These are phyloP conservation scores for Ceratocystiopsis sp. DNA, from an alignment of 2,329 filamentous ascomycete species.

Conservation along the genomic window DNA sequence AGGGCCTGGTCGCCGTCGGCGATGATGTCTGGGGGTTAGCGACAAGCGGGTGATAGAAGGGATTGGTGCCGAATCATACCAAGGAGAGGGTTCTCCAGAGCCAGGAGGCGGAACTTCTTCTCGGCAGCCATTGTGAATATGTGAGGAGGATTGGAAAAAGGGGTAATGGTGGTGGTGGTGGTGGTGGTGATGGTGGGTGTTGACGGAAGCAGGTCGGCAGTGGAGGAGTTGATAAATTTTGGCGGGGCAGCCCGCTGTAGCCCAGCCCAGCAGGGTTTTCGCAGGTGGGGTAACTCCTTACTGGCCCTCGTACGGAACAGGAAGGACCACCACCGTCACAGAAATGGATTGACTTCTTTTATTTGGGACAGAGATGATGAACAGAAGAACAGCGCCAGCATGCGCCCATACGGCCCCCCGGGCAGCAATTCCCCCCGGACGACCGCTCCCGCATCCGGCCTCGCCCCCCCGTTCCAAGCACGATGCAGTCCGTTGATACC, in stretches of 20 bases:
- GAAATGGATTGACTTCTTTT: too few relatives aligned
- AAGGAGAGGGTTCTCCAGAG: conserved; percentile 92
- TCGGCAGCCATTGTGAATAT: conserved; percentile 45
- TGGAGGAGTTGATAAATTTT: neutral
- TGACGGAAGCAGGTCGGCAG: neutral
- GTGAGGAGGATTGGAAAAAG: neutral
- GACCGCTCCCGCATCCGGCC: too few relatives aligned
- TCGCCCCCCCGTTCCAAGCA: conserved; percentile 3
- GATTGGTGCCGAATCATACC: too few relatives aligned
- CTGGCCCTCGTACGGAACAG: too few relatives aligned
- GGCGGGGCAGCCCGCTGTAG: neutral
- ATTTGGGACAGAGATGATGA: too few relatives aligned
- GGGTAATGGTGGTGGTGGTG: neutral
- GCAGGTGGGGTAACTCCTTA: too few relatives aligned
- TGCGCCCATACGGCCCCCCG: too few relatives aligned
- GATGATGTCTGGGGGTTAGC: conserved; percentile 57
- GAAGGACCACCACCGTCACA: too few relatives aligned
- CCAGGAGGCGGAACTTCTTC: conserved; percentile 78
- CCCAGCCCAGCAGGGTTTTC: conserved; percentile 8
- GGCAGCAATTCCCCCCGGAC: too few relatives aligned
- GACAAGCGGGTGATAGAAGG: neutral
- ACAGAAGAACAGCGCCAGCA: too few relatives aligned
- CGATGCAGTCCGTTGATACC: too few relatives aligned
- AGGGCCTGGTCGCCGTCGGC: conserved; percentile 66
- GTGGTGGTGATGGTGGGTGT: neutral